phyloP scores from a whole-genome alignment of 257 asterid species.

The Anisodus tanguticus region DNA sequence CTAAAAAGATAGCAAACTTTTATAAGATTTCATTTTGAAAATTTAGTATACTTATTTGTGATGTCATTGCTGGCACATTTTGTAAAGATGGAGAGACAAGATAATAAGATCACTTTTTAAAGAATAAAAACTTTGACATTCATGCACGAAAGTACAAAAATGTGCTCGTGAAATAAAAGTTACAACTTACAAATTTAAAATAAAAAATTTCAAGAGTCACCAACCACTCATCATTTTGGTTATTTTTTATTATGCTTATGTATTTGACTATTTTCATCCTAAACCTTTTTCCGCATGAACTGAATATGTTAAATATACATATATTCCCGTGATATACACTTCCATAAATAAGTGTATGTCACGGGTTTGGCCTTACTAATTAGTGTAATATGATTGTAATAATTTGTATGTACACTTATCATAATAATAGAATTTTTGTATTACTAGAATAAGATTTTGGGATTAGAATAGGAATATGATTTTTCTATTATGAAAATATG shows the following conservation, averaged over 20 bases:
- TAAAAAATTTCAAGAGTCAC: not conserved
- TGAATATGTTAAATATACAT: not conserved
- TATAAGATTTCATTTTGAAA: slow-evolving; percentile 21
- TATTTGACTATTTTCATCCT: not conserved
- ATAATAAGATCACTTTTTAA: not conserved
- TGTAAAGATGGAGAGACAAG: slow-evolving; percentile 17
- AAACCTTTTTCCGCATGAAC: not conserved
- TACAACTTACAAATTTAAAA: not conserved
- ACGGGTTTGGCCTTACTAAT: too few species aligned
- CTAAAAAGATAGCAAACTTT: not conserved
- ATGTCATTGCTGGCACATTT: slow-evolving; percentile 13
- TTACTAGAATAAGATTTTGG: too few species aligned
- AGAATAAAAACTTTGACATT: slow-evolving; percentile 1
- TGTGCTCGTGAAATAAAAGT: not conserved
- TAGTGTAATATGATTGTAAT: too few species aligned
- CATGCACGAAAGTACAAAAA: slow-evolving; percentile 21
- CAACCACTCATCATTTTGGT: not conserved
- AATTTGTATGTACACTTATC: too few species aligned
- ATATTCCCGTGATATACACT: too few species aligned
- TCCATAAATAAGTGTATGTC: too few species aligned
- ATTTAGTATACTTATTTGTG: not conserved
- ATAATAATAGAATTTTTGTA: too few species aligned
- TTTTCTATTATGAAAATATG: too few species aligned
- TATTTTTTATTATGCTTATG: not conserved
- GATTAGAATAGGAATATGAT: too few species aligned